Percentiles rank a stretch among this genome's conserved stretches.
Conservation (phyloP, 169 alveolate genomes). For the Toxoplasma gondii region DNA sequence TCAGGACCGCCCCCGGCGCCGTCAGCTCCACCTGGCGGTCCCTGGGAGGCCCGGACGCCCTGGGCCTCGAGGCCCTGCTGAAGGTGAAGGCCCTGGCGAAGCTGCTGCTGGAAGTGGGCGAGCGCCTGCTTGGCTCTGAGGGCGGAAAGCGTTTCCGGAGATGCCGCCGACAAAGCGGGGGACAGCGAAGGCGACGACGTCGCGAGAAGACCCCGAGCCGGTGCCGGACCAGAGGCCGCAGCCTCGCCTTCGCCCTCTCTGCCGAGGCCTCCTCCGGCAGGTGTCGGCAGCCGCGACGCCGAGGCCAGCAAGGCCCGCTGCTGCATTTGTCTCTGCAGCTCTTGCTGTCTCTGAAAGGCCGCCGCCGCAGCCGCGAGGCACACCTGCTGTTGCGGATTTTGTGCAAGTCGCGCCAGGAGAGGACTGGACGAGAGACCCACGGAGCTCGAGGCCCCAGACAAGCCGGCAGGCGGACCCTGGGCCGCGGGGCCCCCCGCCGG, state of each 20-base stretch:
- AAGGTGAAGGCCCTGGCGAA: conserved; percentile 15
- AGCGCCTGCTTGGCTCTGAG: conserved; percentile 37
- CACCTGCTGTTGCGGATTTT: conserved; percentile 11
- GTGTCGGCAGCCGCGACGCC: not conserved
- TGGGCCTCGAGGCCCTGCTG: conserved; percentile 7
- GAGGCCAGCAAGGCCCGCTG: conserved; percentile 17
- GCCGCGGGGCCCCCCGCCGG: not conserved
- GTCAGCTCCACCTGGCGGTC: not conserved
- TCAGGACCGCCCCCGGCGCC: not conserved
- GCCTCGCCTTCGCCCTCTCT: conserved; percentile 12
- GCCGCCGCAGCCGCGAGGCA: conserved; percentile 22
- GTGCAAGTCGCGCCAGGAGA: not conserved
- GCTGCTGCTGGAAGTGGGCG: conserved; percentile 12
- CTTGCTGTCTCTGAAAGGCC: conserved; percentile 15
- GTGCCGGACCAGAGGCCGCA: not conserved
- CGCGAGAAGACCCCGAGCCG: not conserved
- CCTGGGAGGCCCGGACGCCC: not conserved
- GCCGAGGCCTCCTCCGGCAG: not conserved
- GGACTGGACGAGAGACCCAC: not conserved
- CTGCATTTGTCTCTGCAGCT: conserved; percentile 9
- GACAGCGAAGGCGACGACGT: not conserved
- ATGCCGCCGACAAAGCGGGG: not conserved
- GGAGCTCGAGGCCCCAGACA: not conserved
- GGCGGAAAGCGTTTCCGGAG: not conserved
- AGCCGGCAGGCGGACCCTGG: not conserved